Percentiles rank a stretch among this genome's conserved stretches.
These are phyloP conservation scores for Piper longum DNA, from an alignment of 164 flowering plant species.

Conservation along the genomic window DNA sequence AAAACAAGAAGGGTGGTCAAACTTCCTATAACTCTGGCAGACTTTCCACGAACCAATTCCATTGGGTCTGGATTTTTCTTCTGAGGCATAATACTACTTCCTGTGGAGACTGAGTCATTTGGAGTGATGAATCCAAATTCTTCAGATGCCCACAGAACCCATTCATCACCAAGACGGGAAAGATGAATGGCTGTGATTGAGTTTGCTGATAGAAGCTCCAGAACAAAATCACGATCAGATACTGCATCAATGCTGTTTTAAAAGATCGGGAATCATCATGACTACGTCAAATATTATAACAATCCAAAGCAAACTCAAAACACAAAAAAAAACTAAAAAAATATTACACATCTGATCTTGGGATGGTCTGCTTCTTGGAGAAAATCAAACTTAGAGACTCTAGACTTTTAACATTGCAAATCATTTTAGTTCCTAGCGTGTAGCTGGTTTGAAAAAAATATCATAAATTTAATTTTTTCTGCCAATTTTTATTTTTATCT, in stretches of 20 bases:
- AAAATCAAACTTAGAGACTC: no score
- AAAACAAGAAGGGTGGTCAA: conserved; percentile 75
- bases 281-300: background rate
- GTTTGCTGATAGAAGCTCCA: conserved; percentile 86
- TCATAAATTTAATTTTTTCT: no score
- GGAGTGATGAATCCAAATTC: conserved; percentile 97
- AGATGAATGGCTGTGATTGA: conserved; percentile 81
- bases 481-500: no score
- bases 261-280: conserved; percentile 1
- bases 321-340: no score
- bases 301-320: background rate
- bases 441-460: no score
- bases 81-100: conserved; percentile 99
- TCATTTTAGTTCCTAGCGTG: no score
- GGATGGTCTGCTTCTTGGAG: background rate
- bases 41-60: conserved; percentile 99
- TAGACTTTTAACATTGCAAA: no score
- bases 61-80: conserved; percentile 99
- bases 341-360: background rate
- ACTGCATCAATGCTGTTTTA: conserved; percentile 87
- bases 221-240: conserved; percentile 89
- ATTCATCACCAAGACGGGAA: conserved; percentile 96
- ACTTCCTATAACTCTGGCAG: conserved; percentile 87
- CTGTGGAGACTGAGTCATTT: conserved; percentile 91
- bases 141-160: conserved; percentile 99